Evolutionary conservation across 2,329 filamentous ascomycete genomes (phyloP), one percentile per base, ranked within the genome.

Genomic region (Aspergillus sergii): DNA sequence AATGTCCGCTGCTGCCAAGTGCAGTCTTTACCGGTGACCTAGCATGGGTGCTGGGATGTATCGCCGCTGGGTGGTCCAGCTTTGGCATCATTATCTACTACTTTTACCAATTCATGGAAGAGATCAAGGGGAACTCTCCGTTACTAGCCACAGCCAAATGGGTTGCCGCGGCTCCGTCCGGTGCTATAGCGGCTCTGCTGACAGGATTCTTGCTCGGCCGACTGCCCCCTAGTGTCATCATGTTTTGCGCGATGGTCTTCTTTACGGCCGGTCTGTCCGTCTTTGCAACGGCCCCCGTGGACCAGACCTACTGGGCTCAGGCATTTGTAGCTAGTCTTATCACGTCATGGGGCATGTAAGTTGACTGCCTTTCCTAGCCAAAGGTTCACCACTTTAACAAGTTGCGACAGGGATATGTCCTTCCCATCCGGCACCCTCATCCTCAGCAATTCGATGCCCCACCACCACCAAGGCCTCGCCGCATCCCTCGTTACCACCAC

Each of bases 221-320:
- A 11, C 43, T 78, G 5, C 66, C 70, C 32, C 68, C 73, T 1
- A 70, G 70, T 26, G 67, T 74, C 48, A 73, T 73, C 21, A 72
- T 72, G 67, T 66, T 70, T n/a, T 68, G 69, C 46, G 70, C 68
- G 9, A 71, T 80, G 71, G 66, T 66, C n/a, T 76, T 76, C 1
- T 84, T 83, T 68, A 74, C 77, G 21, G 64, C 75, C 14, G 81
- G 81, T 8, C 75, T 72, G 16, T 70, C 80, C 10, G 66, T 83
- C 8, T 68, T 80, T 4, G 79, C 77, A 6, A 82, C 77, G 0
- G 79, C 83, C 3, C 86, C 87, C 0, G 75, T 82, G 0, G 66
- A 80, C 4, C 86, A 89, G 72, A 82, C 77, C 0, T 91, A 90
- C 75, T 91, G 89, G 89, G 79, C 79, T n/a, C 86, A 89, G 65